Evolutionary conservation across 768 basidiomycete genomes (phyloP).

Genomic region (Rhodosporidiobolus odoratus): DNA sequence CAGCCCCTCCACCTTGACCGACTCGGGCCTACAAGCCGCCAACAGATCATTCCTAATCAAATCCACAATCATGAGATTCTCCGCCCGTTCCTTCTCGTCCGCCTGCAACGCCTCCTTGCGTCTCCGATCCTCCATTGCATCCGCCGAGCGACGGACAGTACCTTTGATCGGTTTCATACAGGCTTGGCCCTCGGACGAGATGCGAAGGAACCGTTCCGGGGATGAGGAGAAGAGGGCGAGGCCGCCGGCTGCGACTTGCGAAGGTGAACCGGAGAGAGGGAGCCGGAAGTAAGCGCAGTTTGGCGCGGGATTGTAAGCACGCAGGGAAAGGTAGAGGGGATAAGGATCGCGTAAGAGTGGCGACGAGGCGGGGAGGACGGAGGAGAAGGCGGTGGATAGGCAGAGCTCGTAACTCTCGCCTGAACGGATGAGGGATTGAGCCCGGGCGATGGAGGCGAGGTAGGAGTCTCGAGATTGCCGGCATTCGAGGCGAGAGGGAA

Average conservation of each 20-base stretch:
- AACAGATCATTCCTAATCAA: constrained; percentile 89
- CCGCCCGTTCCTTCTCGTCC: constrained; percentile 78
- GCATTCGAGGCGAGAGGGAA: constrained; percentile 22
- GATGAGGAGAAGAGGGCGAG: constrained; percentile 72
- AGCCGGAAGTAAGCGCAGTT: constrained; percentile 62
- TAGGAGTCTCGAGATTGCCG: constrained; percentile 50
- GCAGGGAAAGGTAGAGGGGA: constrained; percentile 52
- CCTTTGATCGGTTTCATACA: constrained; percentile 94
- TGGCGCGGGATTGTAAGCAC: constrained; percentile 76
- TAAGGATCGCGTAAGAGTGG: constrained; percentile 52
- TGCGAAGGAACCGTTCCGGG: constrained; percentile 82
- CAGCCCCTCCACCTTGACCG: constrained; percentile 52
- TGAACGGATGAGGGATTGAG: constrained; percentile 67
- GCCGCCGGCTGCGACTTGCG: neutral
- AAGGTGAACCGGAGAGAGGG: constrained; percentile 20
- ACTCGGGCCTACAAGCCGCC: constrained; percentile 65
- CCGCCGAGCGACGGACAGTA: constrained; percentile 57
- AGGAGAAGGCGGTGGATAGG: constrained; percentile 53
- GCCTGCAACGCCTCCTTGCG: constrained; percentile 54
- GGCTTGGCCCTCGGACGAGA: constrained; percentile 58
- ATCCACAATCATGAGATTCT: constrained; percentile 98
- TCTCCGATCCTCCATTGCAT: constrained; percentile 60
- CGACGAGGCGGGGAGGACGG: constrained; percentile 39
- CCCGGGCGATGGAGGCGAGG: constrained; percentile 61
- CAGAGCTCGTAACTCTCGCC: constrained; percentile 94